Evolutionary conservation across 257 asterid genomes (phyloP), one percentile per base, ranked within the genome.

Genomic region (Salvia rosmarinus): DNA sequence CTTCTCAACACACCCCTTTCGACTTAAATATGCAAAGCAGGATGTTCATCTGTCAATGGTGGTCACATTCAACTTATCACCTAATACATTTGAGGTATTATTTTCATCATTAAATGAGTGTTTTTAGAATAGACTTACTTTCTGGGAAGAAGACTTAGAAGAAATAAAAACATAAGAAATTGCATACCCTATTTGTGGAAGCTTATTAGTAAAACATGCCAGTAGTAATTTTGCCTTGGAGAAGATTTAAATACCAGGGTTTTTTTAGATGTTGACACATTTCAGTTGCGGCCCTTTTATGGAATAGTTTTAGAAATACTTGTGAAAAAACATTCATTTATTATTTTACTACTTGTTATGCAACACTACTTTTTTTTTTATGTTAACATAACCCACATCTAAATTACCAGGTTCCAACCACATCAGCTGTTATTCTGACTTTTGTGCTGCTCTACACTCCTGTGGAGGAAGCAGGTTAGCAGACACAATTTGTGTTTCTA

Each of bases 11-110:
- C 98, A 87, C 68, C 96, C 98, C 80, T 92, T 92, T 72, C 85
- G 90, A 72, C 88, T 92, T 73, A 88, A 80, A 88, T 92, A 90
- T 72, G 94, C 96, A 46, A 84, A 89, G 77, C 98, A 92, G 95
- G 98, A 92, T 83, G 81, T 92, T 82, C 87, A 84, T 73, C 79
- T 92, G 75, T 87, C 97, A 21, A 77, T 87, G 89, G 82, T 92
- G 98, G 95, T 92, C 78, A 85, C 96, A 46, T 92, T 92, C 81
- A 90, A 78, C 80, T 74, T 92, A 65, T 79, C 92, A 54, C 83
- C 87, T 54, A 68, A 75, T 78, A 81, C 75, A 65, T 66, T 77
- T 69, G 88, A 86, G 98, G 98, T 88, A 78, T 14, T 37, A 51
- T 52, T 39, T 47, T 54, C 65, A 63, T 62, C 19, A 62, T 20